Evolutionary conservation across 2,329 filamentous ascomycete species (phyloP), one percentile per base, ranked within the genome.

Genomic region (Rosellinia necatrix): DNA sequence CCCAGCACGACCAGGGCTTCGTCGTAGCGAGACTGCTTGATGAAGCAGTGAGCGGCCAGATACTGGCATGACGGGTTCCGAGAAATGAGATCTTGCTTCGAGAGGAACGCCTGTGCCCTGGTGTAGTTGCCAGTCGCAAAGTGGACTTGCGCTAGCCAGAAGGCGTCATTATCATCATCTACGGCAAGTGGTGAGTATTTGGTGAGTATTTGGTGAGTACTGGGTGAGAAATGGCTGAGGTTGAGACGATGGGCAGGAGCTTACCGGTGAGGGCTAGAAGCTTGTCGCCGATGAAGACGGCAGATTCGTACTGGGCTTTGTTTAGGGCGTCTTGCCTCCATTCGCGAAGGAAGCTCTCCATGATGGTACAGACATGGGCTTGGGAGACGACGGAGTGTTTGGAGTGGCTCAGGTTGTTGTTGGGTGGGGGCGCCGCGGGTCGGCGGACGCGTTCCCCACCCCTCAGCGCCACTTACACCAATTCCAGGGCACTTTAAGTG

Each of bases 111-210:
- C 67, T 96, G 88, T 2, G 94, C 92, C 67, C 94, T 89, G 7
- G 89, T 94, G 74, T 96, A 97, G 78, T 97, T 96, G 66, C 91
- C 92, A 44, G 91, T 94, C 48, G 88, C 89, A 76, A 97, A 99
- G 75, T 99, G 93, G 32, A 96, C 91, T 75, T 97, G 93, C n/a
- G 94, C 94, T 38, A 99, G 87, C 89, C 92, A 97, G 71, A 96
- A 96, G 35, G 92, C 93, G 72, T 99, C 94, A 63, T 91, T 88
- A 68, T 96, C 92, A 72, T 93, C 90, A 69, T 92, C 94, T 97
- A 63, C 37, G 32, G 53, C 49, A 57, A 6, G 42, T 50, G 42
- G 53, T 64, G 32, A 67, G 57, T 32, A 58, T 47, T 37, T n/a
- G n/a, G n/a, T n/a, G n/a, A n/a, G n/a, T n/a, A n/a, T n/a, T n/a